Conservation (phyloP, 2,329 filamentous ascomycete genomes). For the Penicillium palitans region DNA sequence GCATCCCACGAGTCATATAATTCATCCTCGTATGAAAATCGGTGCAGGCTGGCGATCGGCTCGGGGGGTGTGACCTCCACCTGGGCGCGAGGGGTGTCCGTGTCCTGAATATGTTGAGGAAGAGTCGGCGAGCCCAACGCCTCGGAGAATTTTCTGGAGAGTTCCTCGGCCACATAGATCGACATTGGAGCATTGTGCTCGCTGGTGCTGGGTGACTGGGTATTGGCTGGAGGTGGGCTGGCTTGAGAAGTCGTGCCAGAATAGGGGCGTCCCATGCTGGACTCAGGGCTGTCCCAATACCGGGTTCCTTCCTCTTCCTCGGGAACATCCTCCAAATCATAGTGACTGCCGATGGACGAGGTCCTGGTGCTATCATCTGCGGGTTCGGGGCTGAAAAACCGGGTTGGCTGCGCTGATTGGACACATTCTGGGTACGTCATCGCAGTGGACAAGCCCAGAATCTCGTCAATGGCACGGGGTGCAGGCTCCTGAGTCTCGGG, state of each 20-base stretch:
- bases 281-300: constrained; percentile 34
- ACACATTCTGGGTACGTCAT: constrained; percentile 35
- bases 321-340: constrained; percentile 47
- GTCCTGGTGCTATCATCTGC: constrained; percentile 42
- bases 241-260: constrained; percentile 24
- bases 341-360: constrained; percentile 43
- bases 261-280: constrained; percentile 18
- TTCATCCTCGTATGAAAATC: constrained; percentile 29
- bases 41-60: constrained; percentile 18
- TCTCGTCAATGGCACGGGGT: constrained; percentile 43
- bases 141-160: constrained; percentile 46
- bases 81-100: constrained; percentile 18
- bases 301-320: constrained; percentile 42
- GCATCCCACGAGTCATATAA: constrained; percentile 58
- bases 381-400: constrained; percentile 46
- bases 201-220: constrained; percentile 12
- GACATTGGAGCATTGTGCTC: constrained; percentile 33
- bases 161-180: constrained; percentile 34
- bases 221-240: constrained; percentile 11
- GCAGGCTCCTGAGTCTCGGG: constrained; percentile 37
- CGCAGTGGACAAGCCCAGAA: constrained; percentile 37
- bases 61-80: constrained; percentile 17
- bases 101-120: constrained; percentile 27
- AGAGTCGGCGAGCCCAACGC: constrained; percentile 46
- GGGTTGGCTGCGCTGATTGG: constrained; percentile 30